These are phyloP conservation scores for Eimeria acervulina DNA, from an alignment of 169 alveolate genomes.

Conservation along the genomic window DNA sequence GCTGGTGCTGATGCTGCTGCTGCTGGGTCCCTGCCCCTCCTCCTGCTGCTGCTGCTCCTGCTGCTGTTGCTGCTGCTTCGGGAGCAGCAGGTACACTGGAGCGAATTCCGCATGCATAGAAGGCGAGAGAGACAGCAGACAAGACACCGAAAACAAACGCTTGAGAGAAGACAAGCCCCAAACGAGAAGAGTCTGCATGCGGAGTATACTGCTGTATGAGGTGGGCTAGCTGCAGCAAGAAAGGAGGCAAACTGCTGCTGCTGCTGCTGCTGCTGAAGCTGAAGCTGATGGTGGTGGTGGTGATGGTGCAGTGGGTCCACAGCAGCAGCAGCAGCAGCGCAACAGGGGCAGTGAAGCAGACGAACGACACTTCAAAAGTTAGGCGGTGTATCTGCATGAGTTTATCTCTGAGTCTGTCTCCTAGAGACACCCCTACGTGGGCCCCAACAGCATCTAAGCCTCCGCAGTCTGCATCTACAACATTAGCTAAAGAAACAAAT, in stretches of 20 bases:
- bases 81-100: neutral
- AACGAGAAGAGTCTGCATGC: neutral
- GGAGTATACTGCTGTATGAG: slow-evolving; percentile 26
- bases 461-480: slow-evolving; percentile 86
- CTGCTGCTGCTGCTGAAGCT: neutral
- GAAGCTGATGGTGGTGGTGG: neutral
- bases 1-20: neutral
- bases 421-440: slow-evolving; percentile 74
- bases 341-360: slow-evolving; percentile 78
- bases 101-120: slow-evolving; percentile 6
- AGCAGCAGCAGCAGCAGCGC: neutral
- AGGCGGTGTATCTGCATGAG: slow-evolving; percentile 78
- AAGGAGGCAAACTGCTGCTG: neutral
- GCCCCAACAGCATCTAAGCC: slow-evolving; percentile 86
- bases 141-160: neutral
- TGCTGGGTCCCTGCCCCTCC: neutral
- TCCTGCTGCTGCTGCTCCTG: slow-evolving; percentile 10
- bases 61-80: slow-evolving; percentile 11
- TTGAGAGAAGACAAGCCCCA: neutral
- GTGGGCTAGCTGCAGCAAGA: slow-evolving; percentile 3
- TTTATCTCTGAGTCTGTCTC: neutral
- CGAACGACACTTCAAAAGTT: slow-evolving; percentile 85
- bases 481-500: slow-evolving; percentile 85
- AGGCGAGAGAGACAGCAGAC: neutral
- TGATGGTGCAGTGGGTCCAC: neutral